phyloP scores from a whole-genome alignment of 192 early-diverging fungal genomes.

The Gonapodya sp. region DNA sequence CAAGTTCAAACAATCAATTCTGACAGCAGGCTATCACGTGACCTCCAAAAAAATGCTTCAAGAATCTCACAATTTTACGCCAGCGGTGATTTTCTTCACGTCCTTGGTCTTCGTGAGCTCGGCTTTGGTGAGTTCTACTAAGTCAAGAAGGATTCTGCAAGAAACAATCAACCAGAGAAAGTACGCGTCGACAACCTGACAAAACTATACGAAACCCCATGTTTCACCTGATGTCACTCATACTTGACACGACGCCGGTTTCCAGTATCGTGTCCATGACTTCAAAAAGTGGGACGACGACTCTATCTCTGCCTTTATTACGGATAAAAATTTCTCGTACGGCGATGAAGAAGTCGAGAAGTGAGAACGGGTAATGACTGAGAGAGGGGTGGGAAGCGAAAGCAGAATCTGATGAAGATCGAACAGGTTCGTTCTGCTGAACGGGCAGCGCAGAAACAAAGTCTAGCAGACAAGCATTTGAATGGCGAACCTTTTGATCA shows the following conservation, averaged over 20 bases:
- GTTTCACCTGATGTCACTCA: neutral
- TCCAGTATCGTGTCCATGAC: conserved; percentile 27
- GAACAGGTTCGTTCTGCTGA: neutral
- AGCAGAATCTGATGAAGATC: neutral
- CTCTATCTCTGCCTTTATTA: conserved; percentile 49
- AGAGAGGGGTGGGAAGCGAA: conserved; percentile 15
- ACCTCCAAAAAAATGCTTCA: conserved; percentile 8
- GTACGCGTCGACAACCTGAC: conserved; percentile 16
- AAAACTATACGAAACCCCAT: no score
- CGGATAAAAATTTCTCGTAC: conserved; percentile 30
- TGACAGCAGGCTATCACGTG: neutral
- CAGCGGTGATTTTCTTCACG: conserved; percentile 52
- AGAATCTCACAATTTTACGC: conserved; percentile 50
- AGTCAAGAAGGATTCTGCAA: conserved; percentile 17
- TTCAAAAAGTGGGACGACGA: conserved; percentile 57
- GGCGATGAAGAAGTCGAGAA: conserved; percentile 29
- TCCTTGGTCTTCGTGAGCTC: conserved; percentile 43
- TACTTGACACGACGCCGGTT: conserved; percentile 18
- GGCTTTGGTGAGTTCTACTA: conserved; percentile 33
- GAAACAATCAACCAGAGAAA: conserved; percentile 15
- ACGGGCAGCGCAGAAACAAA: conserved; percentile 39
- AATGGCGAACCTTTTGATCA: conserved; percentile 60
- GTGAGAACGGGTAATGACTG: conserved; percentile 18
- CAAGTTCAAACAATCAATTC: conserved; percentile 7
- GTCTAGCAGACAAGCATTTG: conserved; percentile 51